A percentile compares a stretch with the other conserved stretches of the same genome.
These are phyloP conservation scores for Mycena polygramma DNA, from an alignment of 768 basidiomycete species.

Conservation along the genomic window DNA sequence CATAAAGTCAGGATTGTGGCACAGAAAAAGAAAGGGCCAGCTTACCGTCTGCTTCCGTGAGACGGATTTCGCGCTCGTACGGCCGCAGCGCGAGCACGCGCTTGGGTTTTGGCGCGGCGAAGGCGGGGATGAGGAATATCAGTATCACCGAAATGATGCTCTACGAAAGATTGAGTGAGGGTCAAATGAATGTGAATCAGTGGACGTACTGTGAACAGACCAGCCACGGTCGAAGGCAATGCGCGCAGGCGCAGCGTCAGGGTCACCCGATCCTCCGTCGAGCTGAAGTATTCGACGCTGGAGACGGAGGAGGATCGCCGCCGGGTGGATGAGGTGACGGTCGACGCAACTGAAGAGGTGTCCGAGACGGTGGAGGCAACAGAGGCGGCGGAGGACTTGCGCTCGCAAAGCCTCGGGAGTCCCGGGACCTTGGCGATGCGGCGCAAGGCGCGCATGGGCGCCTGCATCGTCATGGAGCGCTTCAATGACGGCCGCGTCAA, in stretches of 20 bases:
- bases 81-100: neutral
- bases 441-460: conserved; percentile 11
- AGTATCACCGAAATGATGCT: conserved; percentile 8
- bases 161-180: neutral
- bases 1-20: neutral
- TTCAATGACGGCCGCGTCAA: too few species aligned
- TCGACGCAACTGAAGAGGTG: too few species aligned
- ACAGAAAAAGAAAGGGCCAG: neutral
- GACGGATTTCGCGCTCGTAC: conserved; percentile 14
- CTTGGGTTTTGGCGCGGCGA: conserved; percentile 4
- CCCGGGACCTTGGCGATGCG: neutral
- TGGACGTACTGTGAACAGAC: conserved; percentile 17
- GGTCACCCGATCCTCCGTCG: conserved; percentile 7
- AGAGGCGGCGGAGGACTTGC: neutral
- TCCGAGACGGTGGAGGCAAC: neutral
- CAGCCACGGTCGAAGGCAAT: conserved; percentile 7
- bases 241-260: neutral
- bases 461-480: too few species aligned
- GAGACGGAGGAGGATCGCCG: conserved; percentile 12
- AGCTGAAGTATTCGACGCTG: conserved; percentile 26
- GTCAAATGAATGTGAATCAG: neutral
- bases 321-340: conserved; percentile 1
- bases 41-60: conserved; percentile 18
- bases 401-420: neutral
- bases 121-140: conserved; percentile 9